Conservation (phyloP, 2,329 filamentous ascomycete species). For the Sporothrix protearum region DNA sequence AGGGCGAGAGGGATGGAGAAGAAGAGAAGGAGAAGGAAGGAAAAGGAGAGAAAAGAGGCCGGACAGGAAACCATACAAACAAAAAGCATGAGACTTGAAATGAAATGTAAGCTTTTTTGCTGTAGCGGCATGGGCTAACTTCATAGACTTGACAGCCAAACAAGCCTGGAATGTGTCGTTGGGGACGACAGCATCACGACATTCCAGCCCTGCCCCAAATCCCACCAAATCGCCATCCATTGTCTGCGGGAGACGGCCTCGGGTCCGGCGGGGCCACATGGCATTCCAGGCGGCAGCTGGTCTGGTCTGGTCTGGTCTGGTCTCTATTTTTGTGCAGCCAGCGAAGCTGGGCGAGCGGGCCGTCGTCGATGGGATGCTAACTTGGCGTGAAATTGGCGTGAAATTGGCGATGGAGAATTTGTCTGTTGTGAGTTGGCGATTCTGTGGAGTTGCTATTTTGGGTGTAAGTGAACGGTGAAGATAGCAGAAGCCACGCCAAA, state of each 20-base stretch:
- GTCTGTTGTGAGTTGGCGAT: no score
- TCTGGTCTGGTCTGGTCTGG: no score
- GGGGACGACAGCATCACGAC: conserved; percentile 27
- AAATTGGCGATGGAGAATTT: neutral
- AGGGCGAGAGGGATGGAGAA: conserved; percentile 4
- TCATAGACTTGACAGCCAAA: conserved; percentile 6
- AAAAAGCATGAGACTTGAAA: conserved; percentile 5
- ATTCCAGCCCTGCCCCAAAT: conserved; percentile 19
- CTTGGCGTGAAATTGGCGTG: neutral
- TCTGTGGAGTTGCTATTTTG: conserved; percentile 11
- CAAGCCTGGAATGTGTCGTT: conserved; percentile 33
- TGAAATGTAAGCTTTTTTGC: neutral
- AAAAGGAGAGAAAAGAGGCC: neutral
- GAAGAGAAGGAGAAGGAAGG: neutral
- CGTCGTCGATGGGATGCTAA: neutral
- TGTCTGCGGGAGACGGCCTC: neutral
- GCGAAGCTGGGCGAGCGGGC: neutral
- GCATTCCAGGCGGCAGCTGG: neutral
- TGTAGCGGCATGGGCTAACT: neutral
- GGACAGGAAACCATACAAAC: neutral
- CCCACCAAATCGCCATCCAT: neutral
- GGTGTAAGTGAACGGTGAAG: conserved; percentile 1
- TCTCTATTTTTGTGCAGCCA: neutral
- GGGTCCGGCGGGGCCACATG: neutral
- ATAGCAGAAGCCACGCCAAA: neutral